Evolutionary conservation across 2,329 filamentous ascomycete genomes (phyloP), one percentile per base, ranked within the genome.

Genomic region (Fusarium protoensiforme): DNA sequence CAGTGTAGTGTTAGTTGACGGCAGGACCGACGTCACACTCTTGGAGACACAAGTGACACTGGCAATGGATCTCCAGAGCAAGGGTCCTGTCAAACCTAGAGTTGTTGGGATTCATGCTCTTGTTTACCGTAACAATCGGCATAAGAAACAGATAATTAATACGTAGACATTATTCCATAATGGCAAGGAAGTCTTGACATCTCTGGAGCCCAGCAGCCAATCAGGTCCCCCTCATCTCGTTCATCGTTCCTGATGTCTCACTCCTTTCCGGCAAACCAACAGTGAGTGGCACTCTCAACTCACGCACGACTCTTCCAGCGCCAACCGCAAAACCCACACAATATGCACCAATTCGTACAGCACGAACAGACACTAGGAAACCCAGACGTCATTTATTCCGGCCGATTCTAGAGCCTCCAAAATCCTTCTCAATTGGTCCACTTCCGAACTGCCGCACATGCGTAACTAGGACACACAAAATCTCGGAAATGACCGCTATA

Each of bases 171-270:
- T 39, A 48, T 46, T 36, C 29, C 39, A 36, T 14, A 58, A 58
- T 8, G 22, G 35, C 43, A 71, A 51, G 48, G 61, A 69, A 59
- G 56, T 62, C 61, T 29, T 61, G 38, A 36, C 58, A 43, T 53
- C 69, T 65, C 61, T 66, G 27, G 6, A 38, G 51, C 41, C 43
- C 36, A 24, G n/a, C n/a, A 41, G 33, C 61, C 69, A 72, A 72
- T 72, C 69, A 69, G 20, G n/a, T 31, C 54, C 69, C 61, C 71
- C 71, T 57, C 63, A 64, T 65, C 67, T 72, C 74, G 74, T 76
- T 46, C 41, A 16, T 48, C 14, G 43, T 48, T n/a, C 43, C 24
- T 29, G 65, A 68, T 73, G 72, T 76, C 72, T 75, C 64, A 70
- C 36, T 35, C 27, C 27, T 20, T 29, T 22, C 16, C 10, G 53